A percentile compares a stretch with the other conserved stretches of the same genome.
phyloP scores from a whole-genome alignment of 208 protist genomes.

The Leishmania gerbilli region DNA sequence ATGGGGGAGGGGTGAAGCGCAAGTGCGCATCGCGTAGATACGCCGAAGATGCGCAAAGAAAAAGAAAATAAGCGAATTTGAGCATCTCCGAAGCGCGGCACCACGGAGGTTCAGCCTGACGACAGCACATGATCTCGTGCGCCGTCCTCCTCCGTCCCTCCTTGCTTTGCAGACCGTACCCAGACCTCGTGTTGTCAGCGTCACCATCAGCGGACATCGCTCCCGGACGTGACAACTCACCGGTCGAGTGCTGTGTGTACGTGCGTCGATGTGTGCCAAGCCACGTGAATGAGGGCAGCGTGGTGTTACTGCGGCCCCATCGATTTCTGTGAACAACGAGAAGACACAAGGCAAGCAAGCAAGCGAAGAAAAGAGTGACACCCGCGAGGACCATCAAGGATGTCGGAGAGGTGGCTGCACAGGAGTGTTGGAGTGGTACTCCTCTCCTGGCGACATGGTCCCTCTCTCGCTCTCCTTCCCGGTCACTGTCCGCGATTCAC shows the following conservation, averaged over 20 bases:
- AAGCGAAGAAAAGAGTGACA: not conserved
- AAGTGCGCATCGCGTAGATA: not conserved
- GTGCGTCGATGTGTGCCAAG: not conserved
- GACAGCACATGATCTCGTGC: not conserved
- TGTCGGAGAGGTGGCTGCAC: not conserved
- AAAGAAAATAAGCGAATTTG: not conserved
- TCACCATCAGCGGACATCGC: not conserved
- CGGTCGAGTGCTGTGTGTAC: not conserved
- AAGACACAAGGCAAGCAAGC: not conserved
- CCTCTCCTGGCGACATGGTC: not conserved
- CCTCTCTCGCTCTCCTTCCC: not conserved
- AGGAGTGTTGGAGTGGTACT: not conserved
- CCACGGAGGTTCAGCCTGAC: not conserved
- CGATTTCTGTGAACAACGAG: not conserved
- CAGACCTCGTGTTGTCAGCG: not conserved
- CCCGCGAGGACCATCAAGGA: not conserved
- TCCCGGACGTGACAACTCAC: not conserved
- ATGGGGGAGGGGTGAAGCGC: not conserved
- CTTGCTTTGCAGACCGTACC: not conserved
- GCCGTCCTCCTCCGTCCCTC: not conserved
- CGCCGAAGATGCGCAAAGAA: not conserved
- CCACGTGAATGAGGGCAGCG: not conserved
- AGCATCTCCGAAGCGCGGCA: not conserved
- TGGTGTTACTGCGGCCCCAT: not conserved
- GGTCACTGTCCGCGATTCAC: slow-evolving; percentile 35